Conservation (phyloP, 345 rosid species). For the Camelina laxa region DNA sequence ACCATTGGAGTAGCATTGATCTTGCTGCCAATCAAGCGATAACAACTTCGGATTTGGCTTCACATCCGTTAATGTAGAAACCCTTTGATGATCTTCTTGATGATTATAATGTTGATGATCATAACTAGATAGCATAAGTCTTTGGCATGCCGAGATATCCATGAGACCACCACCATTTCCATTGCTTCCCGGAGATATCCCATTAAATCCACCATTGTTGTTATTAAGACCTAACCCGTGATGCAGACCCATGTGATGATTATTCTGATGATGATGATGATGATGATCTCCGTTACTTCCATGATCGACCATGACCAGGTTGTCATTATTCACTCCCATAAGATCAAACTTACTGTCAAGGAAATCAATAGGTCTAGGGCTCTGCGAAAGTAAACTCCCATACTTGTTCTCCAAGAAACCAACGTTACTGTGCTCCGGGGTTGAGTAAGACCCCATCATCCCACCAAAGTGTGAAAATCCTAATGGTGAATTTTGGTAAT, state of each 20-base stretch:
- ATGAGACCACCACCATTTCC: slow-evolving; percentile 52
- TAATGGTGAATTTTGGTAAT: slow-evolving; percentile 35
- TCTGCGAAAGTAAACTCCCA: slow-evolving; percentile 38
- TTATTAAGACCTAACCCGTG: slow-evolving; percentile 40
- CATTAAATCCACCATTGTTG: slow-evolving; percentile 36
- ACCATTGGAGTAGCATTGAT: slow-evolving; percentile 62
- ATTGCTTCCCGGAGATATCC: slow-evolving; percentile 33
- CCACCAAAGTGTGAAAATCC: slow-evolving; percentile 42
- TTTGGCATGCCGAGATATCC: slow-evolving; percentile 59
- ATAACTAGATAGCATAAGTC: slow-evolving; percentile 60
- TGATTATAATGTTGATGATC: slow-evolving; percentile 51
- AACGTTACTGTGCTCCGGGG: slow-evolving; percentile 36
- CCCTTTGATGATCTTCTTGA: slow-evolving; percentile 48
- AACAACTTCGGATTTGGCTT: slow-evolving; percentile 72
- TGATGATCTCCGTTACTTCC: slow-evolving; percentile 40
- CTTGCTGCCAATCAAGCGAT: slow-evolving; percentile 89
- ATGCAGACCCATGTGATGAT: slow-evolving; percentile 34
- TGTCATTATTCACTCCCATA: slow-evolving; percentile 44
- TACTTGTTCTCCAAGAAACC: slow-evolving; percentile 47
- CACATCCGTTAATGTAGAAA: slow-evolving; percentile 54
- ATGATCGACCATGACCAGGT: slow-evolving; percentile 40
- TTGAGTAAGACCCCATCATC: slow-evolving; percentile 40
- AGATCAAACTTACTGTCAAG: slow-evolving; percentile 46
- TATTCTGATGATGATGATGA: background rate
- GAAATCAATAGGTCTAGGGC: slow-evolving; percentile 48